phyloP scores from a whole-genome alignment of 176 grass and related monocot genomes.

The Thinopyrum elongatum region DNA sequence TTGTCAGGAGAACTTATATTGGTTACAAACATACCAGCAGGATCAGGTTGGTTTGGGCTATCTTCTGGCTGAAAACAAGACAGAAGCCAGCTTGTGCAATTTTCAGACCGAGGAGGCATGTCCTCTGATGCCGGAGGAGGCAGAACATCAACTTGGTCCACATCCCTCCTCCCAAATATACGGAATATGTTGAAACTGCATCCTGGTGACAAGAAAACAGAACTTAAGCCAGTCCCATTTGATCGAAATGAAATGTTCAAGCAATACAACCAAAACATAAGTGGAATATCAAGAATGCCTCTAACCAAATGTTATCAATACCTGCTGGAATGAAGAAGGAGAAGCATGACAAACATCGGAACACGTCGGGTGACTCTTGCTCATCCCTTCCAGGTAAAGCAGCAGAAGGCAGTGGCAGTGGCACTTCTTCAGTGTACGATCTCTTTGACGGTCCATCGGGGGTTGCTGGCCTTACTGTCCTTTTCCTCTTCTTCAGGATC shows the following conservation, averaged over 20 bases:
- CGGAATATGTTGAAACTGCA: conserved; percentile 70
- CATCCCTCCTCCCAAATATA: conserved; percentile 47
- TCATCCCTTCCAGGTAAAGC: conserved; percentile 11
- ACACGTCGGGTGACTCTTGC: conserved; percentile 40
- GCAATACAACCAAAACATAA: too few relatives aligned
- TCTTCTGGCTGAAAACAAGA: conserved; percentile 59
- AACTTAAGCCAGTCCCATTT: not conserved
- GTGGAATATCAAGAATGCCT: not conserved
- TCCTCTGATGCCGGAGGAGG: conserved; percentile 24
- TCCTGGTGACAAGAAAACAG: conserved; percentile 46
- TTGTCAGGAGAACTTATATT: conserved; percentile 6
- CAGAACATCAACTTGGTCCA: conserved; percentile 24
- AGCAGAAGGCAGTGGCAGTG: not conserved
- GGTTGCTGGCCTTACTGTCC: conserved; percentile 30
- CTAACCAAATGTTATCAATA: not conserved
- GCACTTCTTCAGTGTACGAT: conserved; percentile 18
- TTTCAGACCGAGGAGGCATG: conserved; percentile 23
- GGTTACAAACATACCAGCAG: conserved; percentile 12
- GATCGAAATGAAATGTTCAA: too few relatives aligned
- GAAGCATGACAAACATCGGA: conserved; percentile 93
- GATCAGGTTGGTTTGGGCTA: conserved; percentile 5
- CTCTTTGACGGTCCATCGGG: conserved; percentile 43
- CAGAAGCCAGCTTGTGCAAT: conserved; percentile 56
- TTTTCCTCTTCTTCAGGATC: conserved; percentile 90
- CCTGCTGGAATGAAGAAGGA: conserved; percentile 87